phyloP scores from a whole-genome alignment of 2,329 filamentous ascomycete genomes.

The Scedosporium dehoogii region DNA sequence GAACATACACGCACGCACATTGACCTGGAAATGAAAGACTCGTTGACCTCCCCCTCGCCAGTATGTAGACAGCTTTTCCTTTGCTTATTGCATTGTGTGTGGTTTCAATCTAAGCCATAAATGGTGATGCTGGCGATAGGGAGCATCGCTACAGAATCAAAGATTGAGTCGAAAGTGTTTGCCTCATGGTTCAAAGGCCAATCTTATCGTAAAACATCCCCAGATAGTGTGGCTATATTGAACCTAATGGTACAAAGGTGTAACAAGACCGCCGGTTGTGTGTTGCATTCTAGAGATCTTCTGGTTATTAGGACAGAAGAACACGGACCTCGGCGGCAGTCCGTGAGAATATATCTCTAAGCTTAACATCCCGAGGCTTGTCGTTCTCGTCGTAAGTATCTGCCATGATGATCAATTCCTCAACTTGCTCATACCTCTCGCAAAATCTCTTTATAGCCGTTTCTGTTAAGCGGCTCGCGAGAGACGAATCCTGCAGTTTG shows the following conservation, averaged over 20 bases:
- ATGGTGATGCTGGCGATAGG: neutral
- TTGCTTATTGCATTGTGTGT: neutral
- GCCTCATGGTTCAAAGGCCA: no score
- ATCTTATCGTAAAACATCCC: no score
- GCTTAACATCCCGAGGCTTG: conserved; percentile 18
- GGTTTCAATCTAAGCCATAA: neutral
- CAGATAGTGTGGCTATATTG: no score
- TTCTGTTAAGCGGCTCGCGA: conserved; percentile 70
- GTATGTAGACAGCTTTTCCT: no score
- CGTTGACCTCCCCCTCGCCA: no score
- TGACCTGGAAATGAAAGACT: neutral
- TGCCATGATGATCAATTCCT: conserved; percentile 35
- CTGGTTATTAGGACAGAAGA: conserved; percentile 34
- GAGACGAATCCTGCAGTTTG: conserved; percentile 57
- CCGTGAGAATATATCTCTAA: conserved; percentile 43
- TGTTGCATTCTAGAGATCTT: neutral
- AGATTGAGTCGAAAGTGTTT: no score
- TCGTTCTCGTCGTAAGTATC: conserved; percentile 22
- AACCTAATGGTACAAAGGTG: no score
- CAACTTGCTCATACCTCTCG: conserved; percentile 62
- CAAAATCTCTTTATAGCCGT: conserved; percentile 79
- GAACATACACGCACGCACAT: no score
- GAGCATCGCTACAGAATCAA: no score
- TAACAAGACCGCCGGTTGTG: neutral
- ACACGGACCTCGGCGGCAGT: conserved; percentile 52